phyloP scores from a whole-genome alignment of 75 land plant genomes.

The Sequoia sempervirens region DNA sequence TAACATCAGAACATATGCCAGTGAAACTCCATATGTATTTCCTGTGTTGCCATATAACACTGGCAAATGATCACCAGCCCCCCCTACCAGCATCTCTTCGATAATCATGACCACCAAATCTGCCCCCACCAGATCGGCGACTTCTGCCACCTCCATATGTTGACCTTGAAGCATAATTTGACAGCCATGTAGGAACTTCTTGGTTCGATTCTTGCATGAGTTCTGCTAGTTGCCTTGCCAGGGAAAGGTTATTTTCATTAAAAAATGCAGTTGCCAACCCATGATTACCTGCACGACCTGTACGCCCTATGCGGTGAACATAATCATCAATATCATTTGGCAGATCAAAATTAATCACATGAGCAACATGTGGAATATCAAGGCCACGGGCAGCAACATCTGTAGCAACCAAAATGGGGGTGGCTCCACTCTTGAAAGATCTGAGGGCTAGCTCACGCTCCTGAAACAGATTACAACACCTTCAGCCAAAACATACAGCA shows the following conservation, averaged over 20 bases:
- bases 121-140: constrained; percentile 52
- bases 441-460: constrained; percentile 79
- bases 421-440: constrained; percentile 68
- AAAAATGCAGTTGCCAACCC: constrained; percentile 93
- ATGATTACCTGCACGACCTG: constrained; percentile 89
- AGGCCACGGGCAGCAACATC: constrained; percentile 91
- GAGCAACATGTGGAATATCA: constrained; percentile 90
- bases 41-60: constrained; percentile 14
- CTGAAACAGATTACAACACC: constrained; percentile 25
- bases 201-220: constrained; percentile 89
- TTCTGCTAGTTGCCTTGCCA: constrained; percentile 71
- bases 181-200: constrained; percentile 79
- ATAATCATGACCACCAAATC: constrained; percentile 83
- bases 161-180: constrained; percentile 48
- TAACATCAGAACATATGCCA: constrained; percentile 9
- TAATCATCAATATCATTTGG: constrained; percentile 92
- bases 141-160: constrained; percentile 44
- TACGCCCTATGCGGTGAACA: constrained; percentile 92
- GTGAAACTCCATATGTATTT: constrained; percentile 11
- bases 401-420: constrained; percentile 89
- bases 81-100: constrained; percentile 39
- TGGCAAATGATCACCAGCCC: constrained; percentile 4
- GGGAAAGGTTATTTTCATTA: constrained; percentile 64
- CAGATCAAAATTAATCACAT: constrained; percentile 88
- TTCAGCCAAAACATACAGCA: constrained; percentile 13